Base-by-base conservation (phyloP, 441 rosid species). In the Macaranga tanarius region DNA sequence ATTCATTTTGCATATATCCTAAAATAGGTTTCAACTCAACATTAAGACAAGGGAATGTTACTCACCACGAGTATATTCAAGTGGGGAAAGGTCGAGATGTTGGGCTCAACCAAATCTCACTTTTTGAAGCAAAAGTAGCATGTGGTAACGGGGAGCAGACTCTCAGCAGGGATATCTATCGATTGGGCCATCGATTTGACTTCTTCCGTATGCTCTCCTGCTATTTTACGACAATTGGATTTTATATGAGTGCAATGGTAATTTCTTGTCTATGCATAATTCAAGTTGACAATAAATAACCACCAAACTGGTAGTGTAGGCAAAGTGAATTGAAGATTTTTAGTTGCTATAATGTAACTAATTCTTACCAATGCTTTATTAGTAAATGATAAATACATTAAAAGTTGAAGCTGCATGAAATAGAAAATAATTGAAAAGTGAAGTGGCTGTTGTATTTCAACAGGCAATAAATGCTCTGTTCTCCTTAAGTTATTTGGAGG, bases 41-140 rank as follows among this genome's bases (percentile, higher is more conserved):
- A 25, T 74, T 92, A 70, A 87, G 99, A 79, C 86, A 89, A 65
- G 99, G 97, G 56, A 92, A 94, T 84, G 62, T 94, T 55, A 94
- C 99, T 79, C 99, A 94, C 82, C 99, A 92, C 73, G 99, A 92
- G 86, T 94, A 94, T 76, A 92, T 92, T 71, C 99, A 94, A 87
- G 97, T 94, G 79, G 99, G 99, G 54, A 94, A 94, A 84, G 99
- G 99, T 70, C 84, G 99, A 78, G 99, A 94, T 80, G 99, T 94
- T 54, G 99, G 99, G 71, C 87, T 94, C 71, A 90, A 90, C 84
- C 99, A 95, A 78, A 92, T 95, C 71, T 90, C 99, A 20, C 93
- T 95, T 75, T 95, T 95, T 72, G 99, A 92, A 86, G 97, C 99
- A 56, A 94, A 94, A 83, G 96, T 94, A 48, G 99, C 99, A 56